Evolutionary conservation across 441 rosid species (phyloP).

Genomic region (Adansonia gregorii): DNA sequence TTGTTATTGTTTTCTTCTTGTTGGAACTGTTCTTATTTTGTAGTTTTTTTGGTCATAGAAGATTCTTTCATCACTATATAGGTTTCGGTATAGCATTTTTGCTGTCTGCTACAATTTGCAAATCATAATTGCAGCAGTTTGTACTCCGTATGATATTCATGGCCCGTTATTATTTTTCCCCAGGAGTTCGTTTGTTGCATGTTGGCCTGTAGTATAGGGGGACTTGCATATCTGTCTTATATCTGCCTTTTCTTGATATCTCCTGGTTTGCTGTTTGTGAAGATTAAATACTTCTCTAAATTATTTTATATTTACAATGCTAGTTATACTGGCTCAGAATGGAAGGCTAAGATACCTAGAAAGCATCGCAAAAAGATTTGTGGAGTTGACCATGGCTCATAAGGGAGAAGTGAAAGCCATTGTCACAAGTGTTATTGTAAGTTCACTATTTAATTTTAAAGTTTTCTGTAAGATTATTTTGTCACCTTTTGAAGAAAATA

Average conservation of each 20-base stretch:
- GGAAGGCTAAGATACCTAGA: constrained; percentile 70
- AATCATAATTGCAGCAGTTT: background rate
- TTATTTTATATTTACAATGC: background rate
- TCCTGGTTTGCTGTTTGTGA: background rate
- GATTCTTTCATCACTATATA: background rate
- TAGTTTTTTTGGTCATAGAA: background rate
- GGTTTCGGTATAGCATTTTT: background rate
- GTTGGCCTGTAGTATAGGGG: background rate
- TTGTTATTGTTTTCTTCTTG: background rate
- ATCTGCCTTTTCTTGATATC: background rate
- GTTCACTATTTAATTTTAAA: constrained; percentile 32
- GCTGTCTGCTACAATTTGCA: background rate
- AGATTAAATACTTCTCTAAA: background rate
- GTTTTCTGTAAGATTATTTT: background rate
- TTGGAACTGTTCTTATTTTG: background rate
- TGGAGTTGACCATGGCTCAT: constrained; percentile 80
- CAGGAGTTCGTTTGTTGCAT: background rate
- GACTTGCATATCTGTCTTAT: background rate
- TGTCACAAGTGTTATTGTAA: constrained; percentile 80
- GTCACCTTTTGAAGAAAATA: background rate
- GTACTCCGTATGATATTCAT: background rate
- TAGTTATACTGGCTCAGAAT: constrained; percentile 77
- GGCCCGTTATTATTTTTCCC: background rate
- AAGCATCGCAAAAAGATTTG: constrained; percentile 59
- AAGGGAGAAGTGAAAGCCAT: constrained; percentile 76